Percentiles rank a stretch among this genome's conserved stretches.
phyloP scores from a whole-genome alignment of 169 alveolate species.

The Eimeria mitis region DNA sequence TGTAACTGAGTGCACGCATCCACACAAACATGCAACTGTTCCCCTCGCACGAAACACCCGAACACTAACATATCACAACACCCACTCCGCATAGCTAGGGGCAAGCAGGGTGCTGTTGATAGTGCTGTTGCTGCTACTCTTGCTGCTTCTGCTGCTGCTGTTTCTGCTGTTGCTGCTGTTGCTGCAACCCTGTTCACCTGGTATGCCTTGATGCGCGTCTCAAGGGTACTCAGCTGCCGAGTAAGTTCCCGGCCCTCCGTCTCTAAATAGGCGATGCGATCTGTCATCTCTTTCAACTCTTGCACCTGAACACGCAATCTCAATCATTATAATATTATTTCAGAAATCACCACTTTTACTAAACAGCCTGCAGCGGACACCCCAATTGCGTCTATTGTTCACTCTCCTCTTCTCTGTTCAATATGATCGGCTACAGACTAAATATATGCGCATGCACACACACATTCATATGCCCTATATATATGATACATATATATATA shows the following conservation, averaged over 20 bases:
- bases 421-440: background rate
- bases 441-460: background rate
- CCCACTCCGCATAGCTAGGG: background rate
- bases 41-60: background rate
- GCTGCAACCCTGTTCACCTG: constrained; percentile 6
- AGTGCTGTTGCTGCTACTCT: background rate
- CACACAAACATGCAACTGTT: no score
- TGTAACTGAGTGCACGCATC: no score
- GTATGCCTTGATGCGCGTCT: constrained; percentile 56
- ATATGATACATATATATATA: background rate
- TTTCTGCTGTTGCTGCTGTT: background rate
- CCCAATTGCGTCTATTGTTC: no score
- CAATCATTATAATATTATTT: background rate
- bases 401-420: background rate
- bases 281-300: constrained; percentile 78
- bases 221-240: constrained; percentile 38
- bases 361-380: background rate
- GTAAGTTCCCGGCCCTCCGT: constrained; percentile 76
- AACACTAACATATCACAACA: background rate
- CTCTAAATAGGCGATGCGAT: constrained; percentile 60
- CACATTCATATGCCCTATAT: background rate
- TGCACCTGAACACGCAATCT: constrained; percentile 33
- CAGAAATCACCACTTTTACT: background rate
- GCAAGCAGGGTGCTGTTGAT: background rate
- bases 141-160: constrained; percentile 9